Percentiles rank a stretch among this genome's conserved stretches.
phyloP scores from a whole-genome alignment of 768 basidiomycete genomes.

The Suillus subluteus region DNA sequence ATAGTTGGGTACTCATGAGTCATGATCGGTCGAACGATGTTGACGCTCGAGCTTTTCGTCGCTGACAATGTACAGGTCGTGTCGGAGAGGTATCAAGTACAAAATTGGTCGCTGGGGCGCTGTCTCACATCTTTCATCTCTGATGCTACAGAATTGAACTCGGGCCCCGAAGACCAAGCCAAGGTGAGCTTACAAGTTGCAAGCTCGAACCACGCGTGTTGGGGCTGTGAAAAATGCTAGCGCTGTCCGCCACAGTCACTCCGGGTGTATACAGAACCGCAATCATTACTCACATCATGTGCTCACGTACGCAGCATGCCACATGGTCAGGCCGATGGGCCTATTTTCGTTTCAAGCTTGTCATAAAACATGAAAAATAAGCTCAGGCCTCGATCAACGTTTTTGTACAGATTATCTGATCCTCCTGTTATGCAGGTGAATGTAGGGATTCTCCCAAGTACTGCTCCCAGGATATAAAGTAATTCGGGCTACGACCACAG shows the following conservation, averaged over 20 bases:
- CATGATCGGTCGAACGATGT: background rate
- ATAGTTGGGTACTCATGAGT: background rate
- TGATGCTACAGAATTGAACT: background rate
- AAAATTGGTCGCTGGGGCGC: background rate
- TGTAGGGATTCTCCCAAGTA: background rate
- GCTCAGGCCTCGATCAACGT: background rate
- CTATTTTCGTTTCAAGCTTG: background rate
- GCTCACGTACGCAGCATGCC: background rate
- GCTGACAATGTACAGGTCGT: background rate
- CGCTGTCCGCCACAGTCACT: background rate
- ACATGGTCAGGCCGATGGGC: background rate
- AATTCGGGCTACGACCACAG: background rate
- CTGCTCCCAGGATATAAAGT: background rate
- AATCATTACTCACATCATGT: background rate
- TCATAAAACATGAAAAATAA: background rate
- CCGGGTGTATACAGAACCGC: background rate
- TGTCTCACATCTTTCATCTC: background rate
- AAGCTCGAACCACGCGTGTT: background rate
- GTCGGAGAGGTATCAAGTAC: background rate
- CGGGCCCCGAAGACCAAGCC: background rate
- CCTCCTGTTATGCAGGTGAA: background rate
- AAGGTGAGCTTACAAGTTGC: slow-evolving; percentile 1
- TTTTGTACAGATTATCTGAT: background rate
- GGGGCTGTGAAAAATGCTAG: background rate
- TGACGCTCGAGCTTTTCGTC: background rate